Conservation (phyloP, 495 filamentous ascomycete species). For the Aspergillus leporis region DNA sequence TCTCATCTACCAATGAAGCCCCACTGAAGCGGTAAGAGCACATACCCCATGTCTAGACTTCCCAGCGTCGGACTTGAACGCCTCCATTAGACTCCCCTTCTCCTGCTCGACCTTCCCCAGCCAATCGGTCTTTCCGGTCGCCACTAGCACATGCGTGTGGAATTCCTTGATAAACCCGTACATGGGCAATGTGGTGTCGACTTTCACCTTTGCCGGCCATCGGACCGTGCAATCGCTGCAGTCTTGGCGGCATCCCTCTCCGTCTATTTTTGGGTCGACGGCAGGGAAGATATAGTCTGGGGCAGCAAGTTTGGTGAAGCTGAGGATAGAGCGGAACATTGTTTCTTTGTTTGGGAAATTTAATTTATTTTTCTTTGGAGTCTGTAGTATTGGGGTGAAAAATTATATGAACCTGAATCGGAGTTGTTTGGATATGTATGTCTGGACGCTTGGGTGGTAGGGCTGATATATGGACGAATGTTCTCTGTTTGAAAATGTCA, state of each 20-base stretch:
- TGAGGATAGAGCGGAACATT: no score
- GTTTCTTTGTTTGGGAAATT: no score
- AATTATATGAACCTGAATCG: no score
- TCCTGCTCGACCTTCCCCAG: slow-evolving; percentile 80
- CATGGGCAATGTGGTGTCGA: slow-evolving; percentile 72
- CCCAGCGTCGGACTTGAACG: slow-evolving; percentile 58
- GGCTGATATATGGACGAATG: no score
- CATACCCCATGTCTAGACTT: slow-evolving; percentile 73
- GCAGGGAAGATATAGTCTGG: slow-evolving; percentile 44
- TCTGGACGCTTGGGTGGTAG: no score
- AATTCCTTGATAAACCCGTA: slow-evolving; percentile 87
- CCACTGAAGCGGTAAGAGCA: slow-evolving; percentile 20
- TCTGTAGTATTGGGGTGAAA: no score
- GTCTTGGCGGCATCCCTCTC: slow-evolving; percentile 82
- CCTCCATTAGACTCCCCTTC: slow-evolving; percentile 89
- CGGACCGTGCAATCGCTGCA: slow-evolving; percentile 76
- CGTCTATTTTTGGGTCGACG: slow-evolving; percentile 70
- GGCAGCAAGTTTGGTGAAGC: no score
- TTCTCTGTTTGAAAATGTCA: no score
- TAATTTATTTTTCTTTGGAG: no score
- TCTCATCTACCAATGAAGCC: no score
- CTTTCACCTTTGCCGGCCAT: slow-evolving; percentile 69
- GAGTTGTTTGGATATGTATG: no score
- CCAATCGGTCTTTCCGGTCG: slow-evolving; percentile 94
- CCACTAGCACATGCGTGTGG: slow-evolving; percentile 83